Evolutionary conservation across 2,329 filamentous ascomycete genomes (phyloP).

Genomic region (Lachnum nothofagi): DNA sequence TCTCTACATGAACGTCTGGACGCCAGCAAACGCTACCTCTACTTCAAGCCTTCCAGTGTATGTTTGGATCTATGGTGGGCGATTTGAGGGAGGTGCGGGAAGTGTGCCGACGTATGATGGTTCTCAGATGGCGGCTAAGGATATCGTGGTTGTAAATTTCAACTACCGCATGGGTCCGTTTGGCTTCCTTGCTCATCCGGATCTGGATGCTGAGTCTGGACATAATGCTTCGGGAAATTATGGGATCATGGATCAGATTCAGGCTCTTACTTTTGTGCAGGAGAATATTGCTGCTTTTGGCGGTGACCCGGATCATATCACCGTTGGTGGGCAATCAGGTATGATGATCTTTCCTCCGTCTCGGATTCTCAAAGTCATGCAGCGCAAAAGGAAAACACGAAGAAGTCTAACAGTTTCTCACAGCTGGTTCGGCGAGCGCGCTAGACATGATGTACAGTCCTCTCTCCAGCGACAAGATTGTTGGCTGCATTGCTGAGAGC

Average conservation of each 20-base stretch:
- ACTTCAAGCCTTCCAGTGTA: slow-evolving; percentile 36
- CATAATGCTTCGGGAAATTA: slow-evolving; percentile 35
- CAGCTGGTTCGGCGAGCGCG: slow-evolving; percentile 36
- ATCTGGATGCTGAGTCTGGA: slow-evolving; percentile 31
- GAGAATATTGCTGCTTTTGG: slow-evolving; percentile 39
- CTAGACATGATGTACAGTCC: slow-evolving; percentile 28
- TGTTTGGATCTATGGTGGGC: slow-evolving; percentile 41
- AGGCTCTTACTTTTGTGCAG: slow-evolving; percentile 47
- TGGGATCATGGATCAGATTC: slow-evolving; percentile 44
- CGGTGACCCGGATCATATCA: slow-evolving; percentile 42
- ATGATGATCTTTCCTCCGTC: too few species aligned
- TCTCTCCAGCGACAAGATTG: slow-evolving; percentile 22
- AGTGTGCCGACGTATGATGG: slow-evolving; percentile 38
- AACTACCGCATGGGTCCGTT: slow-evolving; percentile 47
- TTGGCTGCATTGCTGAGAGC: slow-evolving; percentile 32
- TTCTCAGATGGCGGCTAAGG: slow-evolving; percentile 38
- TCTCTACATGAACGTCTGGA: slow-evolving; percentile 31
- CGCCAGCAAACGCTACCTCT: slow-evolving; percentile 11
- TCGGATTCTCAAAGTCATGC: too few species aligned
- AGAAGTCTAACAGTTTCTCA: background rate
- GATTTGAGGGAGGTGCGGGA: slow-evolving; percentile 36
- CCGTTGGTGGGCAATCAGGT: slow-evolving; percentile 38
- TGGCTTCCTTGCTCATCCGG: slow-evolving; percentile 43
- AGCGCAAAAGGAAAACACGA: too few species aligned
- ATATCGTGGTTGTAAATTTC: slow-evolving; percentile 40